Evolutionary conservation across 345 rosid genomes (phyloP).

Genomic region (Lepidium sativum): DNA sequence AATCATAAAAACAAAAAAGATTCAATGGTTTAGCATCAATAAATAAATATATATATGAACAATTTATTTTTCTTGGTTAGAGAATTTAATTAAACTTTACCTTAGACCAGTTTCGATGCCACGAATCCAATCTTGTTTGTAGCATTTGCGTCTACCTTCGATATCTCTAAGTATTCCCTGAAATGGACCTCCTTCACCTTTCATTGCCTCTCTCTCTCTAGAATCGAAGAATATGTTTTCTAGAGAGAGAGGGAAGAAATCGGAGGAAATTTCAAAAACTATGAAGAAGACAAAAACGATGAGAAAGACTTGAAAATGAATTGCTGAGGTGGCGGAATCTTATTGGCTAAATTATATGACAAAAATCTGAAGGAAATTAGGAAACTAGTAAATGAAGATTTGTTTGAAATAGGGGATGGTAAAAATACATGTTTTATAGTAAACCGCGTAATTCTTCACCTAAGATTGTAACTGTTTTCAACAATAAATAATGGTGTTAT

Average conservation of each 20-base stretch:
- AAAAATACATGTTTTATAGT: neutral
- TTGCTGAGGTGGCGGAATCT: slow-evolving; percentile 7
- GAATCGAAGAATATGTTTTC: neutral
- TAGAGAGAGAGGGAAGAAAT: neutral
- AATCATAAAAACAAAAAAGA: neutral
- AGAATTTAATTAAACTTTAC: slow-evolving; percentile 7
- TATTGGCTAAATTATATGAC: neutral
- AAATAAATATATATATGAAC: neutral
- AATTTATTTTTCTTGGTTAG: too few relatives aligned
- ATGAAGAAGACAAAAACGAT: neutral
- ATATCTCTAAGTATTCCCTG: slow-evolving; percentile 57
- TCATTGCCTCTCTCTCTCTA: neutral
- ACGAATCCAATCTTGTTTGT: slow-evolving; percentile 58
- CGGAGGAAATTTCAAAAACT: neutral
- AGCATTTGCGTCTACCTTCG: slow-evolving; percentile 51
- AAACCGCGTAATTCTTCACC: slow-evolving; percentile 5
- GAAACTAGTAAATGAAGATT: neutral
- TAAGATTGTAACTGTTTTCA: neutral
- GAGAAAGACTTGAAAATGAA: neutral
- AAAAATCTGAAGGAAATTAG: neutral
- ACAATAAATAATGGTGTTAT: neutral
- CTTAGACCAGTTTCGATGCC: slow-evolving; percentile 43
- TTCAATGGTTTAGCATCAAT: neutral
- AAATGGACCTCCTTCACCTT: slow-evolving; percentile 45
- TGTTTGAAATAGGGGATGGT: neutral